A percentile compares a stretch with the other conserved stretches of the same genome.
These are phyloP conservation scores for Roridomyces roridus DNA, from an alignment of 768 basidiomycete species.

Conservation along the genomic window DNA sequence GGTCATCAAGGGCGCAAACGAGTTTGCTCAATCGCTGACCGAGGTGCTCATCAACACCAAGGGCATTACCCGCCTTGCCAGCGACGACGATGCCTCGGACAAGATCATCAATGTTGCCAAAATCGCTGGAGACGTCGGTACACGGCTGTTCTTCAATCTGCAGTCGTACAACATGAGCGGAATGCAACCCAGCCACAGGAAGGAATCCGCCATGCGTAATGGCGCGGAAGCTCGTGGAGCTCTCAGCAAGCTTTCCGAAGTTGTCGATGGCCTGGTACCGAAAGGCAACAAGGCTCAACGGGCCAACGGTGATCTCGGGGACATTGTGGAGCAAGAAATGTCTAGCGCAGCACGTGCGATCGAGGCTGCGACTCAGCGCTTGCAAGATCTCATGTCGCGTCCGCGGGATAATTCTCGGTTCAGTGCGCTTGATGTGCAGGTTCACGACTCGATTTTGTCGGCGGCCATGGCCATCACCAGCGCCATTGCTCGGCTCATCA, in stretches of 20 bases:
- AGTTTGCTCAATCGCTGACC: conserved; percentile 90
- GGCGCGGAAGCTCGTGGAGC: conserved; percentile 86
- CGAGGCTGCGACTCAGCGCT: conserved; percentile 87
- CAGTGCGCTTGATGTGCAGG: conserved; percentile 91
- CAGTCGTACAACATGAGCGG: conserved; percentile 95
- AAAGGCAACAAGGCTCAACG: conserved; percentile 79
- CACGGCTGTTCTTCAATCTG: conserved; percentile 93
- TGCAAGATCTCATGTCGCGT: conserved; percentile 91
- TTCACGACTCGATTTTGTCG: conserved; percentile 95
- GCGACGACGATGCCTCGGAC: conserved; percentile 91
- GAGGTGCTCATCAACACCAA: conserved; percentile 95
- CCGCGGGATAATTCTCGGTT: conserved; percentile 88
- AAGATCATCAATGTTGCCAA: conserved; percentile 87
- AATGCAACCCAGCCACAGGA: conserved; percentile 73
- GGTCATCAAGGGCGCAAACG: conserved; percentile 97
- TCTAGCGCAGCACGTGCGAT: conserved; percentile 90
- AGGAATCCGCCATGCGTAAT: conserved; percentile 88
- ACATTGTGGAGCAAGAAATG: conserved; percentile 98
- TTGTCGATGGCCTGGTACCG: conserved; percentile 85
- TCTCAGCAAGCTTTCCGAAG: conserved; percentile 84
- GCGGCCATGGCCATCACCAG: conserved; percentile 95
- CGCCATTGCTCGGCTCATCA: conserved; percentile 93
- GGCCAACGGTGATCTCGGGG: conserved; percentile 92
- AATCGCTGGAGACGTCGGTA: conserved; percentile 83
- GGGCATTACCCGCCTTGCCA: conserved; percentile 91